Evolutionary conservation across 1,284 basidiomycete species (phyloP).

Genomic region (Microbotryum violaceum): DNA sequence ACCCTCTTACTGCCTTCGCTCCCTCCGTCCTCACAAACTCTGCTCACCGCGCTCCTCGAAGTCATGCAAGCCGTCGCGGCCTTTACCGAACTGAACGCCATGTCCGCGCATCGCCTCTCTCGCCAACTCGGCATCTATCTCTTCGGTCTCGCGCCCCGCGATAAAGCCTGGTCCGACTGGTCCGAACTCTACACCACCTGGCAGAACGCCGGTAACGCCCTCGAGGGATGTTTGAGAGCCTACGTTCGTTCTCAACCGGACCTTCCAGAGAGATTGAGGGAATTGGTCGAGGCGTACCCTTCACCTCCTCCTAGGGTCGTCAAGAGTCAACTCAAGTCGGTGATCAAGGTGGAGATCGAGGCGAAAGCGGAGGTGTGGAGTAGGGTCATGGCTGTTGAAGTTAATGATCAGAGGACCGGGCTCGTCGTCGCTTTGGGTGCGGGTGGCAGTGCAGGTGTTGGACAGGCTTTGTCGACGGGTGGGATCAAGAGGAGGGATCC

Average conservation of each 20-base stretch:
- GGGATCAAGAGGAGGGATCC: constrained; percentile 8
- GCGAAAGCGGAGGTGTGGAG: constrained; percentile 3
- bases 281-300: constrained; percentile 7
- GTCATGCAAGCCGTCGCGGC: constrained; percentile 17
- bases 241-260: constrained; percentile 15
- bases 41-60: constrained; percentile 12
- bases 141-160: constrained; percentile 13
- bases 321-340: constrained; percentile 9
- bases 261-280: constrained; percentile 16
- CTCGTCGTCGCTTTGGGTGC: background rate
- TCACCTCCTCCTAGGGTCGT: constrained; percentile 1
- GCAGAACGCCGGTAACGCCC: constrained; percentile 10
- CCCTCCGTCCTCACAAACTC: constrained; percentile 2
- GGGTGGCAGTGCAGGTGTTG: too few species aligned
- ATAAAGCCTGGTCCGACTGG: constrained; percentile 1
- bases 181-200: constrained; percentile 5
- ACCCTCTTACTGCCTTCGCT: constrained; percentile 18
- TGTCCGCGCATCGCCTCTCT: constrained; percentile 14
- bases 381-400: background rate
- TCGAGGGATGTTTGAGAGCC: constrained; percentile 15
- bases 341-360: constrained; percentile 10
- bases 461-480: background rate
- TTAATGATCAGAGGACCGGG: constrained; percentile 15
- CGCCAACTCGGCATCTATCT: constrained; percentile 19
- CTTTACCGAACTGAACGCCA: constrained; percentile 22